A percentile compares a stretch with the other conserved stretches of the same genome.
Conservation (phyloP, 2,329 filamentous ascomycete species). For the Incumbomyces lentus region DNA sequence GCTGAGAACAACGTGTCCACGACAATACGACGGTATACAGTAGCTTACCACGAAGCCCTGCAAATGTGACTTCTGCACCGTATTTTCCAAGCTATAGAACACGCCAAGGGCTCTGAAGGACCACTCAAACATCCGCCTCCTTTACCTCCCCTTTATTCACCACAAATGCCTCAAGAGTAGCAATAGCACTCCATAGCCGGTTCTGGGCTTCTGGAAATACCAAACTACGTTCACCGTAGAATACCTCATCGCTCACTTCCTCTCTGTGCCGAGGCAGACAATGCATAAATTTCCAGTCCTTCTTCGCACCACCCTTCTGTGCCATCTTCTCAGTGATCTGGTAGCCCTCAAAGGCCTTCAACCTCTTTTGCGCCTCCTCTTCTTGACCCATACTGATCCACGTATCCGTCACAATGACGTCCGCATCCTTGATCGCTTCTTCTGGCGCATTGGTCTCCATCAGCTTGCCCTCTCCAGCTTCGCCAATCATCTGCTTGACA, state of each 20-base stretch:
- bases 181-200: conserved; percentile 81
- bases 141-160: conserved; percentile 80
- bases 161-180: conserved; percentile 77
- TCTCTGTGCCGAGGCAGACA: conserved; percentile 85
- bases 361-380: conserved; percentile 62
- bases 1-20: no score
- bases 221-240: conserved; percentile 73
- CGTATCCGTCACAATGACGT: conserved; percentile 90
- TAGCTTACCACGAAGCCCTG: no score
- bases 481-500: conserved; percentile 64
- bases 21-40: no score
- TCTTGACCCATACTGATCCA: conserved; percentile 99
- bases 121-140: conserved; percentile 1
- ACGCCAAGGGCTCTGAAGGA: not conserved
- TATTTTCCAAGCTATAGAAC: no score
- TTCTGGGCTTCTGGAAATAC: conserved; percentile 96
- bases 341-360: conserved; percentile 78
- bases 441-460: conserved; percentile 69
- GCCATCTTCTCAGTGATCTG: conserved; percentile 84
- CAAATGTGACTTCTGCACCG: no score
- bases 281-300: conserved; percentile 96
- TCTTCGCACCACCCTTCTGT: conserved; percentile 71
- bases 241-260: conserved; percentile 89
- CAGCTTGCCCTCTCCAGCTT: conserved; percentile 53
- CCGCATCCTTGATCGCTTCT: conserved; percentile 72